Base-by-base conservation (phyloP, 2,329 filamentous ascomycete genomes). In the Sporothrix pseudoabietina region DNA sequence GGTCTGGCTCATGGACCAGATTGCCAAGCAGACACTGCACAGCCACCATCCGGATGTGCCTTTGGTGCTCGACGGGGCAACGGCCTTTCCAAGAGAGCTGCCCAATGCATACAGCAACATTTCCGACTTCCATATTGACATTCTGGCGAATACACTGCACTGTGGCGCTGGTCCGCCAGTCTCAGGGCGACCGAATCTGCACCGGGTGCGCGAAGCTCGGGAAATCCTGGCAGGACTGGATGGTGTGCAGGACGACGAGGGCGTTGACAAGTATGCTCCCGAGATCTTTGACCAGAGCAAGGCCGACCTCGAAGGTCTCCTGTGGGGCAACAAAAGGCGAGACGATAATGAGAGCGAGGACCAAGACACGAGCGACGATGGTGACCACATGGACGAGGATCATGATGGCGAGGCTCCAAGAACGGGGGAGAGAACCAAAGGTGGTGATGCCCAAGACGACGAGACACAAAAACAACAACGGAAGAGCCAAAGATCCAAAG, bases 1-100 rank as follows among this genome's bases (percentile, higher is more conserved):
- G 41, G 78, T 89, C 39, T 88, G 86, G 86, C 81, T 89, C 16
- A 82, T 87, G 66, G 87, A 89, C 78, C 84, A 84, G 77, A 81
- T 89, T 41, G 81, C 84, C 26, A 84, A 83, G 71, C 83, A 87
- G 76, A 82, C 84, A 3, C 77, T 86, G 4, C 84, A 84, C 69
- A 82, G 81, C 39, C 84, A 85, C 72, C 80, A 83, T 39, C 77
- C 82, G 26, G 78, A 82, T 35, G 78, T 72, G 30, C 73, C 72
- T 4, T 71, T 77, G 5, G 77, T 77, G 19, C 77, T 81, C 32
- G 84, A 83, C 69, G 79, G 79, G 7, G 79, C 79, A 7, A 76
- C 81, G 16, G 80, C 80, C 59, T 75, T 79, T 39, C 71, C 80
- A 5, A 77, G 79, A 10, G 73, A 35, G 32, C 69, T 76, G 49